Evolutionary conservation across 495 filamentous ascomycete genomes (phyloP).

Genomic region (Mycothermus thermophilus): DNA sequence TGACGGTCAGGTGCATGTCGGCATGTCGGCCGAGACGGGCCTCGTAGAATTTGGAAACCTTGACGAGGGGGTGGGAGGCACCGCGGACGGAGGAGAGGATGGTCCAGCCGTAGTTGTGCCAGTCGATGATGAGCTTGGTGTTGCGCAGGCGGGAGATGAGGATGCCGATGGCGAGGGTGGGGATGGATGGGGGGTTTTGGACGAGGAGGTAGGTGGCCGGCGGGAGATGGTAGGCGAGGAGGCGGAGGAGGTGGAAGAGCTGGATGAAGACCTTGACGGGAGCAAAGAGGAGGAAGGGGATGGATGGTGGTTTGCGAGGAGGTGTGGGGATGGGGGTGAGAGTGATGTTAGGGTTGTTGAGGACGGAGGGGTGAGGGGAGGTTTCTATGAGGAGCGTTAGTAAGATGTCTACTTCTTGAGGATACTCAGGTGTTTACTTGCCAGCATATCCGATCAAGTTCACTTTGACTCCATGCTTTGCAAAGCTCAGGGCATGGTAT

Average conservation of each 20-base stretch:
- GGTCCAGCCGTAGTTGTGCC: slow-evolving; percentile 99
- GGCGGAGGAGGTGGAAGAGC: slow-evolving; percentile 48
- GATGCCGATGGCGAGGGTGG: slow-evolving; percentile 63
- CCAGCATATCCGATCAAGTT: slow-evolving; percentile 81
- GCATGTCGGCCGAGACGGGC: slow-evolving; percentile 51
- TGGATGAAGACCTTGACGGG: slow-evolving; percentile 85
- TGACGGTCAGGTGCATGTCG: slow-evolving; percentile 70
- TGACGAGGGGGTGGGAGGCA: slow-evolving; percentile 62
- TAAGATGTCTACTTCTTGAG: too few species aligned
- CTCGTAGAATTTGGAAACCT: slow-evolving; percentile 64
- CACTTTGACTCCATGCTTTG: slow-evolving; percentile 65
- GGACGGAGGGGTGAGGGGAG: slow-evolving; percentile 57
- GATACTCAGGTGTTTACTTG: too few species aligned
- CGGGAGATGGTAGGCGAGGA: slow-evolving; percentile 58
- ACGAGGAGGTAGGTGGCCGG: slow-evolving; percentile 72
- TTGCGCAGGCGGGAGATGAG: slow-evolving; percentile 64
- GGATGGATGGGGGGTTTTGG: slow-evolving; percentile 93
- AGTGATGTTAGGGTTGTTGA: slow-evolving; percentile 47
- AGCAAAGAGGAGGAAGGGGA: slow-evolving; percentile 56
- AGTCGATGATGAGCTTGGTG: slow-evolving; percentile 79
- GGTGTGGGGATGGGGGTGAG: slow-evolving; percentile 32
- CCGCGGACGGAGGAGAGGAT: slow-evolving; percentile 60
- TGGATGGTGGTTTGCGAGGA: slow-evolving; percentile 3
- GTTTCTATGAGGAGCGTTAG: slow-evolving; percentile 23
- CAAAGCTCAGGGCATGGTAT: slow-evolving; percentile 91